Base-by-base conservation (phyloP, 306 rosid species). In the Albizia julibrissin region DNA sequence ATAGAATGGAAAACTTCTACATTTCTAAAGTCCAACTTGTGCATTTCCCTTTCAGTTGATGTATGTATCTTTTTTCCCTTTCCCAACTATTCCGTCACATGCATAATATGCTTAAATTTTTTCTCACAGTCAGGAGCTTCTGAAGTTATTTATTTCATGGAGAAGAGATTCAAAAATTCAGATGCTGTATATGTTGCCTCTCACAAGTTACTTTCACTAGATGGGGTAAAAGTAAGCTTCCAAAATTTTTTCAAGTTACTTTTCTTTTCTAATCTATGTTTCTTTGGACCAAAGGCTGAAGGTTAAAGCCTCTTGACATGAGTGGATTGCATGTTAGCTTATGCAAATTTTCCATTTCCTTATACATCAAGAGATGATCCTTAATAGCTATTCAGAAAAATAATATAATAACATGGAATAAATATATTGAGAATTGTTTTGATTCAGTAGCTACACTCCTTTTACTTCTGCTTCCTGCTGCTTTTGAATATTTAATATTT, bases 111-210 rank as follows among this genome's bases (percentile, higher is more conserved):
- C 65, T 68, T 81, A 24, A 79, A 8, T 78, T 82, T 39, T 84
- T 75, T 78, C 39, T 84, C 80, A 82, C 93, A 95, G 99, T 87
- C 99, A 11, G 95, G 99, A 77, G 98, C 90, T 43, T 72, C 95
- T 37, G 97, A 95, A 88, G 94, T 95, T 22, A 69, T 93, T 76
- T 95, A 95, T 87, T 91, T 87, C 82, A 89, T 91, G 64, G 98
- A 93, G 85, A 95, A 95, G 87, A 88, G 82, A 91, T 80, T 85
- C 73, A 86, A 88, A 77, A 90, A 86, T 86, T 84, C 97, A 78
- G 89, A 91, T 78, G 70, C 84, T 78, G 75, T 86, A 44, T 95
- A 93, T 67, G 18, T 79, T 71, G 98, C 98, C 69, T 93, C 98
- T 68, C 94, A 88, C 87, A 93, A 90, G 69, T 89, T 93, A 77